Percentiles rank a stretch among this genome's conserved stretches.
These are phyloP conservation scores for Starmera amethionina DNA, from an alignment of 805 yeast species.

Conservation along the genomic window DNA sequence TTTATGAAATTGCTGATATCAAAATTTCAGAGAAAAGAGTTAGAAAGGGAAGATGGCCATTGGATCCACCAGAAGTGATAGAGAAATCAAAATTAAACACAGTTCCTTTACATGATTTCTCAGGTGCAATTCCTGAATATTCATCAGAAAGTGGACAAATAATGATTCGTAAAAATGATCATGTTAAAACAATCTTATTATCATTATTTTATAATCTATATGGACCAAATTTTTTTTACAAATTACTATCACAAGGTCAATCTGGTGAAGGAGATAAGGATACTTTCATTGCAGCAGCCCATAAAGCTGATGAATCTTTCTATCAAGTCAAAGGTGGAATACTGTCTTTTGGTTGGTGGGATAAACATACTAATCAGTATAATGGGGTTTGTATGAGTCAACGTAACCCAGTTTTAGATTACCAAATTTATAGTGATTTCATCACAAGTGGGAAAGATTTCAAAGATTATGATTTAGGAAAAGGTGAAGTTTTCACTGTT, in stretches of 20 bases:
- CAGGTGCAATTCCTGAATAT: constrained; percentile 54
- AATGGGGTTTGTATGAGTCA: constrained; percentile 70
- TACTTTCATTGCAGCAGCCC: constrained; percentile 58
- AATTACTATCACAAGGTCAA: constrained; percentile 57
- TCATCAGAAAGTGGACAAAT: constrained; percentile 63
- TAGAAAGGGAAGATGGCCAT: constrained; percentile 23
- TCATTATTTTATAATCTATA: constrained; percentile 52
- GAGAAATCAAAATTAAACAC: constrained; percentile 11
- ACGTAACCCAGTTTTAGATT: constrained; percentile 53
- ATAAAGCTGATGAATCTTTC: constrained; percentile 33
- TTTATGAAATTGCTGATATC: constrained; percentile 55
- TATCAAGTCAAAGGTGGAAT: constrained; percentile 36
- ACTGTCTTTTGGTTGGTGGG: constrained; percentile 30
- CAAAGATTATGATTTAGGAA: background rate
- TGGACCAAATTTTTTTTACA: constrained; percentile 61
- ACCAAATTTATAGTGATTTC: constrained; percentile 8
- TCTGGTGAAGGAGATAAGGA: constrained; percentile 77
- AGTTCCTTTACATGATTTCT: constrained; percentile 45
- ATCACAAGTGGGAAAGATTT: background rate
- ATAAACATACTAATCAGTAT: constrained; percentile 24
- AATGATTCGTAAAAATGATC: constrained; percentile 46
- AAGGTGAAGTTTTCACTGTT: constrained; percentile 13
- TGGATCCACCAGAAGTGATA: constrained; percentile 12
- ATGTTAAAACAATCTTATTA: constrained; percentile 46
- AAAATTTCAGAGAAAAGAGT: constrained; percentile 21